Base-by-base conservation (phyloP, 352 stramenopile species). In the Albugo laibachii region DNA sequence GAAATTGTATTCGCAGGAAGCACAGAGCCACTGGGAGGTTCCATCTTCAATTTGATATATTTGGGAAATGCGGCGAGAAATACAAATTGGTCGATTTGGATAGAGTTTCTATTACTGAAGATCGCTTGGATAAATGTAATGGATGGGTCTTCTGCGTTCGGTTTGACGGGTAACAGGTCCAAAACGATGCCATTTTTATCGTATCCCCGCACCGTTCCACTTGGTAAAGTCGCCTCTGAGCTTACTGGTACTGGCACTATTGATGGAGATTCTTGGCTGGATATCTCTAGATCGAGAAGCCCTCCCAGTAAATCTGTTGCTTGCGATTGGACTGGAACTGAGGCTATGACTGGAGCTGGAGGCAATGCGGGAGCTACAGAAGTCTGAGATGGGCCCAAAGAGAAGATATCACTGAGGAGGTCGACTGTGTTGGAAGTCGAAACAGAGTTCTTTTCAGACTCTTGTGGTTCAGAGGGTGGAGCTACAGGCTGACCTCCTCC, bases 1-100 rank as follows among this genome's bases (percentile, higher is more conserved):
- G 72, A 87, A 37, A 61, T 62, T 21, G 65, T 80, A 34, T 88
- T 83, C 1, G 86, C 54, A 8, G 89, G 85, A 43, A 98, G 61
- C 15, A 80, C 85, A 24, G 92, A 87, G 19, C 80, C 92, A 14
- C 77, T 94, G 4, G 92, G 81, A n/a, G 93, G 91, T 53, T 97
- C 87, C 91, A 98, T 97, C 69, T 97, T 93, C 62, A 98, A 84
- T 46, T 94, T 95, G 49, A 98, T 88, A 57, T 96, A 98, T 69
- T 92, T 98, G 18, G 95, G 94, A 56, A 99, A 97, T 24, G 94
- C 94, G 34, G 86, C 79, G 43, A 92, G 57, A 36, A 99, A 86
- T 49, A 93, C 77, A 52, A 99, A 88, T 31, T 92, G 87, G 40
- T 93, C 76, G 20, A 98, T 62, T 15, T 83, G 63, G 44, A 69